Evolutionary conservation across 495 filamentous ascomycete genomes (phyloP), one percentile per base, ranked within the genome.

Genomic region (Podospora pseudopauciseta): DNA sequence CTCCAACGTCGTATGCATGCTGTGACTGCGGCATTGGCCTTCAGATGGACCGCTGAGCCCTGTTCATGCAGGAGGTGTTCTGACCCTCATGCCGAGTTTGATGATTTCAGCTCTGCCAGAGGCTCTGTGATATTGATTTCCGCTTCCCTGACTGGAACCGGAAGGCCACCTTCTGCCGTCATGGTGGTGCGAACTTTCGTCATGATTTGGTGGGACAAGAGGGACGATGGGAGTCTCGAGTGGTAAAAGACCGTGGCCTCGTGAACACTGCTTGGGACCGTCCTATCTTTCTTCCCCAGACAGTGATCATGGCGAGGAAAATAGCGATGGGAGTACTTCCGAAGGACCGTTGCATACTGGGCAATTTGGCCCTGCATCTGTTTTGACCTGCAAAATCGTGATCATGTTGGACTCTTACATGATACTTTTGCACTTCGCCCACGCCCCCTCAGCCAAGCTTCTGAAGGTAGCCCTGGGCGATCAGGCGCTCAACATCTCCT

Each of bases 391-490:
- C 19, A 49, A 39, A n/a, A 39, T 30, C 65, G 49, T 57, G 56
- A 58, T 18, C 34, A 20, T 32, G 39, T 49, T 49, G 39, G 39
- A 32, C 39, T 49, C 9, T 49, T 57, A 32, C 27, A 15, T 16
- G 55, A 28, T 32, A 39, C n/a, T 32, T 44, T 2, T n/a, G 18
- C 30, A 20, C 30, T 92, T 83, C 97, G 75, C 87, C 90, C 70
- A 97, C 85, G 75, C 90, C 90, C 4, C 3, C 65, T 93, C 83
- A 97, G 74, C 88, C 91, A 70, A 99, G 86, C 75, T 91, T 91
- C 77, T 97, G 94, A 73, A 99, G 79, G 80, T 97, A 99, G n/a
- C 96, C 96, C 78, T 98, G 96, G 18, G 92, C 88, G 73, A 99
- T 97, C 70, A 99, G 78, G 49, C 94, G 84, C 78, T 98, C 95